Base-by-base conservation (phyloP, 2,329 filamentous ascomycete species). In the Monosporascus sp. region DNA sequence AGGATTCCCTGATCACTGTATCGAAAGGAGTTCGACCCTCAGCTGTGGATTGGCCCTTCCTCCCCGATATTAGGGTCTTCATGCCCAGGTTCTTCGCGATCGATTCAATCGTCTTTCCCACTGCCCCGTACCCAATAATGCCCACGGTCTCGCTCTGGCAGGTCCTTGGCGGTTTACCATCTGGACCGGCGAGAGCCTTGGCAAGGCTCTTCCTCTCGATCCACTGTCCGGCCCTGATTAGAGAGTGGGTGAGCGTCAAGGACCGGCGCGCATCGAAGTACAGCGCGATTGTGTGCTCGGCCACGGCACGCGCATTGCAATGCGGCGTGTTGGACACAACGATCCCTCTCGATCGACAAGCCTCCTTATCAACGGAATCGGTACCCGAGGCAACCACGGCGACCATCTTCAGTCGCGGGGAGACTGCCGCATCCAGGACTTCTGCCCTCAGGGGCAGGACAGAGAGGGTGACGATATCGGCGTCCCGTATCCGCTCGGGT, bases 241-340 rank as follows among this genome's bases (percentile, higher is more conserved):
- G 50, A 4, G 59, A 52, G 60, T 71, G 62, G 43, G 68, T 59
- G 5, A 64, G 62, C 11, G 68, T 56, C 3, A 75, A 54, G 35
- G 66, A 68, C n/a, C 73, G 68, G 41, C 72, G 68, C 22, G 65
- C 53, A 4, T 67, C 65, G 55, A 74, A 60, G 60, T 75, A 78
- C 5, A 81, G 66, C 0, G 72, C 68, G 7, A 82, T 67, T 27
- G 67, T 77, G 59, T 82, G 81, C 59, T 79, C 74, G 0, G 68
- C 66, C 1, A 74, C 72, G 9, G 65, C 54, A 24, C 65, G 65
- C 31, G 64, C 63, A 51, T 68, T 72, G 52, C 69, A 71, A 14
- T 67, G 63, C 11, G 70, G 71, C 3, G 70, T 65, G 58, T 74
- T 73, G 27, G 64, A 63, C 2, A 74, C 70, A 3, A 58, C 60